Evolutionary conservation across 1,284 basidiomycete species (phyloP), one percentile per base, ranked within the genome.

Genomic region (Sphagnurus paluster): DNA sequence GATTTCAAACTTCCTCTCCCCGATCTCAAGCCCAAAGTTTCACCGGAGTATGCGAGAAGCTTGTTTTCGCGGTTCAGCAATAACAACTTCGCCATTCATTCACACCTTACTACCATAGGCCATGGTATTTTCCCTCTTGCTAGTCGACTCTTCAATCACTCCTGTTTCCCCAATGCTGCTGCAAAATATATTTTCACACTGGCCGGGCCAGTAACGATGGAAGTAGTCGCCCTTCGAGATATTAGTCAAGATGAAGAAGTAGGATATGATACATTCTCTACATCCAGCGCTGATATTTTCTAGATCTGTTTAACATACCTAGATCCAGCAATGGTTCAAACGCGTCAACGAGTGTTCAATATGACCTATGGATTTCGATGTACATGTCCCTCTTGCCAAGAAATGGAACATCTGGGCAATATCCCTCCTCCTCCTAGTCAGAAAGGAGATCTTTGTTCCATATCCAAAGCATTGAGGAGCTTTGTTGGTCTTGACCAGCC

Each of bases 91-190:
- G 70, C 80, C 8, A 64, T 90, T 21, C 83, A 88, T 56, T 84
- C 80, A 1, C 84, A 87, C 65, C 66, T 88, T 25, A 75, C 66
- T 11, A 74, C 81, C 1, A 72, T 82, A 55, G 87, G 76, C 0
- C 82, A 88, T 64, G 87, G 86, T 0, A 70, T 87, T 23, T 89
- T 86, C 49, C 84, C 87, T 6, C 61, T 79, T 16, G 80, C 87
- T 2, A 89, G 87, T 57, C 75, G 85, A 9, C 59, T 80, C 8
- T 87, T 89, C 66, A 90, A 90, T 58, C 87, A 90, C 58, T 87
- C 85, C 3, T 90, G 87, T 60, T 55, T 74, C 10, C 87, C 87
- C 3, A 89, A 87, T 52, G 82, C 84, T 16, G 76, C 75, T n/a
- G 70, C 77, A 17, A 81, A 77, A 58, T 89, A 84, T 56, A 59